A percentile compares a stretch with the other conserved stretches of the same genome.
Conservation (phyloP, 2,329 filamentous ascomycete species). For the Thielaviopsis euricoi region DNA sequence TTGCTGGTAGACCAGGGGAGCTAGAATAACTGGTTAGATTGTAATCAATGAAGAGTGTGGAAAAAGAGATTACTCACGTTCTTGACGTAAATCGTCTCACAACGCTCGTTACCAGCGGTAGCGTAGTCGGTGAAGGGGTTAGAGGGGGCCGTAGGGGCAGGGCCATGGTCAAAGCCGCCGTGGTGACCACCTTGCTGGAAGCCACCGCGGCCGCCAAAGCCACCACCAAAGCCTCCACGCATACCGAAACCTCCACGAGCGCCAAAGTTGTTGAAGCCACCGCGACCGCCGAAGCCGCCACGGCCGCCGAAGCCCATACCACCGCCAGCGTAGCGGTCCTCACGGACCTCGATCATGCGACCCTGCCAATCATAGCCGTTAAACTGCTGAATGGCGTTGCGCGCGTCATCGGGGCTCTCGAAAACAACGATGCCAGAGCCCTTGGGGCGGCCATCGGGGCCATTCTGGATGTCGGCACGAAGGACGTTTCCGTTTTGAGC, state of each 20-base stretch:
- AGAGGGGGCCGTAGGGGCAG: slow-evolving; percentile 37
- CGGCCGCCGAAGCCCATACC: slow-evolving; percentile 39
- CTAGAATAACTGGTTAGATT: slow-evolving; percentile 28
- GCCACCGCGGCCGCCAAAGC: slow-evolving; percentile 26
- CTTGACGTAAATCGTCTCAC: slow-evolving; percentile 81
- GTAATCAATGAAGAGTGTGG: background rate
- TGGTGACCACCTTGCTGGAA: slow-evolving; percentile 23
- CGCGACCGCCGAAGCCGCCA: slow-evolving; percentile 42
- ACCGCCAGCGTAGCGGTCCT: slow-evolving; percentile 74
- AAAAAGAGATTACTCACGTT: slow-evolving; percentile 52
- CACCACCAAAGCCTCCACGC: slow-evolving; percentile 26
- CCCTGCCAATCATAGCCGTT: slow-evolving; percentile 99
- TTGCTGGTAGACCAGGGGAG: slow-evolving; percentile 98
- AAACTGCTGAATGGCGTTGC: slow-evolving; percentile 91
- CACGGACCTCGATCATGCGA: slow-evolving; percentile 78
- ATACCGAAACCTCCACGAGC: slow-evolving; percentile 33
- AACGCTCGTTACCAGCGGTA: slow-evolving; percentile 68
- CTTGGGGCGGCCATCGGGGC: slow-evolving; percentile 84
- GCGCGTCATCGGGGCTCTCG: slow-evolving; percentile 84
- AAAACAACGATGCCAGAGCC: slow-evolving; percentile 95
- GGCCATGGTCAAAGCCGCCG: slow-evolving; percentile 33
- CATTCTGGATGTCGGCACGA: slow-evolving; percentile 85
- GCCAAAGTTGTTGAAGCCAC: slow-evolving; percentile 37
- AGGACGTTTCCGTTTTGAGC: slow-evolving; percentile 61
- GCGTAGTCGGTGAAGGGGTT: slow-evolving; percentile 93